Conservation (phyloP, 129 eudicot genomes). For the Daucus carota region DNA sequence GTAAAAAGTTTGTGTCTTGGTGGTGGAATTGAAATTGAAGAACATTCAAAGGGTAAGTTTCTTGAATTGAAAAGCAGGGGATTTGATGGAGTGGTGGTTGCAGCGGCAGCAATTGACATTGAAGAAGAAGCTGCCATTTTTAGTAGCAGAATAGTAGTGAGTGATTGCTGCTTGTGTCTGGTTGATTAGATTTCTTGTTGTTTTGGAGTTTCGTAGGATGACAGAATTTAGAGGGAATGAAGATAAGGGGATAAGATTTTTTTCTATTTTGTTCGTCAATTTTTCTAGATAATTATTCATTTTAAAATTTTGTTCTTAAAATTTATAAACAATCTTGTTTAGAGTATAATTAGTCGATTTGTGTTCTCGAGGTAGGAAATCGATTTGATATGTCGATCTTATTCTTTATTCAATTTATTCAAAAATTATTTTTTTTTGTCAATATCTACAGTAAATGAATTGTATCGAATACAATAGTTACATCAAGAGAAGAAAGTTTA, state of each 20-base stretch:
- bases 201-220: not conserved
- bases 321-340: not conserved
- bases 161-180: not conserved
- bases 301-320: not conserved
- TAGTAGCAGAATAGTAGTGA: not conserved
- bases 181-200: not conserved
- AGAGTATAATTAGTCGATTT: too few relatives aligned
- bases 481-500: too few relatives aligned
- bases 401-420: too few relatives aligned
- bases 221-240: not conserved
- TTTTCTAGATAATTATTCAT: not conserved
- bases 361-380: too few relatives aligned
- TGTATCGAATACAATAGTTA: too few relatives aligned
- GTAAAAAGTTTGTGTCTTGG: constrained; percentile 21
- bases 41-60: constrained; percentile 16
- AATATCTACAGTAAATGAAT: too few relatives aligned
- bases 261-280: not conserved
- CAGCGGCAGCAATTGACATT: constrained; percentile 24
- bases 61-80: constrained; percentile 21
- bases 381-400: too few relatives aligned
- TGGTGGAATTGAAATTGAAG: constrained; percentile 19
- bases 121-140: constrained; percentile 38
- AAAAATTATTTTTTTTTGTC: too few relatives aligned
- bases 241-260: constrained; percentile 7
- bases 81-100: constrained; percentile 24